phyloP scores from a whole-genome alignment of 106 monocot genomes.

The Amphibolis antarctica region DNA sequence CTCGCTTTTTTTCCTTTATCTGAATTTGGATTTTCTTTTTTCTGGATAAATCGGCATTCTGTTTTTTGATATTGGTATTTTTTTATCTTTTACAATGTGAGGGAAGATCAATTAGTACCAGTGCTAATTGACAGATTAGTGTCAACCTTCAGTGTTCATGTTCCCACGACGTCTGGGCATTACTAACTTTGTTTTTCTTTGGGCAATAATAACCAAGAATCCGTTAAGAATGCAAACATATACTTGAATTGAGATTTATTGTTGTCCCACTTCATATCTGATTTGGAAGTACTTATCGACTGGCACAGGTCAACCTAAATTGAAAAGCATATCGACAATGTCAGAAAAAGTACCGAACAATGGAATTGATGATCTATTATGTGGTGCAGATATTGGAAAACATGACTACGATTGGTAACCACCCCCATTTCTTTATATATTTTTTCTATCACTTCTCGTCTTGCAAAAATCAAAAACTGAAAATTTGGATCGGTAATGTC shows the following conservation, averaged over 20 bases:
- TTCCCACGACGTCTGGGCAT: no score
- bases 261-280: neutral
- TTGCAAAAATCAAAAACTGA: neutral
- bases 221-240: neutral
- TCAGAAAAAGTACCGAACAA: conserved; percentile 2
- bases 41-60: neutral
- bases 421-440: neutral
- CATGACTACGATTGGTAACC: conserved; percentile 26
- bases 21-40: neutral
- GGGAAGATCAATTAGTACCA: no score
- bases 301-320: conserved; percentile 6
- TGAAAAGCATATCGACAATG: conserved; percentile 4
- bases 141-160: no score
- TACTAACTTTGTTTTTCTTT: neutral
- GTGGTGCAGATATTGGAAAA: conserved; percentile 15
- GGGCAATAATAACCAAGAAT: neutral
- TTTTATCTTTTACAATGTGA: no score
- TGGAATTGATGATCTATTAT: conserved; percentile 18
- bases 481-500: no score
- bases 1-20: neutral
- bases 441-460: neutral
- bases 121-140: neutral
- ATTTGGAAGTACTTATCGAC: neutral
- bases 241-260: neutral
- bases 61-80: neutral